A percentile compares a stretch with the other conserved stretches of the same genome.
These are phyloP conservation scores for Suillus decipiens DNA, from an alignment of 768 basidiomycete species.

Conservation along the genomic window DNA sequence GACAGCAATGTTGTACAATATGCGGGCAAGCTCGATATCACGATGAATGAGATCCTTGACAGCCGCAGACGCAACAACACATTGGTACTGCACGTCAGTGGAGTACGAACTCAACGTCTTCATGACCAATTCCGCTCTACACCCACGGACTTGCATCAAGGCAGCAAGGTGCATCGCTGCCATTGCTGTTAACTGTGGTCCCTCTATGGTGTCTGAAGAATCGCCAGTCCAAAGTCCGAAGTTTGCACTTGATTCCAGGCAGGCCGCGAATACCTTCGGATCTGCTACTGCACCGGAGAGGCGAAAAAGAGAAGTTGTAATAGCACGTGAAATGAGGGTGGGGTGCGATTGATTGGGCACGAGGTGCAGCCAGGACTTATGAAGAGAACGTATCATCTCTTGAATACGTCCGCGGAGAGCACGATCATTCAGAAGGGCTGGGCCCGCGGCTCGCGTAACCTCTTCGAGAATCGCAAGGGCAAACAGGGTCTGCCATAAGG, in stretches of 20 bases:
- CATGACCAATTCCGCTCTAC: conserved; percentile 33
- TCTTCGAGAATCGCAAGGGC: conserved; percentile 42
- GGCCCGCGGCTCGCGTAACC: conserved; percentile 15
- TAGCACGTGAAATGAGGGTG: conserved; percentile 37
- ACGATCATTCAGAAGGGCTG: conserved; percentile 25
- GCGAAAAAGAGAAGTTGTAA: conserved; percentile 47
- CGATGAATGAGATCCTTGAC: conserved; percentile 24
- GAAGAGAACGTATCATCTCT: conserved; percentile 32
- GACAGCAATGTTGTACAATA: conserved; percentile 36
- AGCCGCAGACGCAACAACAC: conserved; percentile 26
- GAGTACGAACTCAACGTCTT: conserved; percentile 28
- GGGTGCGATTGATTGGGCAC: conserved; percentile 9
- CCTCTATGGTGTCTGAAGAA: conserved; percentile 12
- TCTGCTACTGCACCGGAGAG: conserved; percentile 44
- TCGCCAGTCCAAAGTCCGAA: conserved; percentile 1
- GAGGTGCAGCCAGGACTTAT: conserved; percentile 40
- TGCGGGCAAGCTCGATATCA: conserved; percentile 34
- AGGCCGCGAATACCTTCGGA: conserved; percentile 36
- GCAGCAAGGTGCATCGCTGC: conserved; percentile 27
- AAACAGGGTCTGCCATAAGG: conserved; percentile 44
- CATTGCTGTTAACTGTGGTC: conserved; percentile 17
- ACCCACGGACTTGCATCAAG: conserved; percentile 30
- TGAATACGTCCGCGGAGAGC: conserved; percentile 13
- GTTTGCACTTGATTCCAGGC: conserved; percentile 22
- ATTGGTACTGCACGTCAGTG: conserved; percentile 26